Evolutionary conservation across 192 early-diverging fungal genomes (phyloP), one percentile per base, ranked within the genome.

Genomic region (Funneliformis mosseae): DNA sequence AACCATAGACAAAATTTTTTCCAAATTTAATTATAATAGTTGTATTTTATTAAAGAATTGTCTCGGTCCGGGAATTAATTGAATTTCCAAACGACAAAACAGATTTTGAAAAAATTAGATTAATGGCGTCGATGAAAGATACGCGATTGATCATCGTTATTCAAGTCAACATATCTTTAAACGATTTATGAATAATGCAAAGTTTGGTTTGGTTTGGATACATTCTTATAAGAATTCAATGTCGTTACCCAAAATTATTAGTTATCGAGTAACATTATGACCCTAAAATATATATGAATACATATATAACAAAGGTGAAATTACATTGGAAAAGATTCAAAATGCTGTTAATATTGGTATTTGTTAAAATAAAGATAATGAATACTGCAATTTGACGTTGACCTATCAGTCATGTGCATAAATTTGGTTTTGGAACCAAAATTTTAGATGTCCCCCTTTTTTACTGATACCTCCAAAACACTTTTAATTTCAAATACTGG

Each of bases 101-200:
- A 41, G 64, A 76, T n/a, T 50, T 78, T 61, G 76, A 76, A 68
- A 69, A 60, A 81, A 81, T 76, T 38, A 68, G n/a, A 81, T 81
- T 77, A 81, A 81, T 62, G 75, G 64, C 7, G 75, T 77, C 16
- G 81, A 81, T 46, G 81, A 81, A 1, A 16, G 81, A 81, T 78
- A 76, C 67, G 55, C 10, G 76, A 21, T 55, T 79, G 8, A 71
- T 71, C 10, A 67, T 71, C 42, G 73, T 70, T 11, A 70, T 81
- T 59, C 46, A 81, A 81, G 76, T 81, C 27, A 70, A 68, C 81
- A 81, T 43, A 78, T 59, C 8, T 25, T 76, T 12, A 21, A 45
- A n/a, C 74, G 55, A 50, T 61, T 77, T 14, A 59, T 79, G 78
- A 71, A 38, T 59, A 38, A 18, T 46, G 23, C 70, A 81, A 42